Percentiles rank a stretch among this genome's conserved stretches.
These are phyloP conservation scores for Lasiodiplodia sp. DNA, from an alignment of 2,329 filamentous ascomycete genomes.

Conservation along the genomic window DNA sequence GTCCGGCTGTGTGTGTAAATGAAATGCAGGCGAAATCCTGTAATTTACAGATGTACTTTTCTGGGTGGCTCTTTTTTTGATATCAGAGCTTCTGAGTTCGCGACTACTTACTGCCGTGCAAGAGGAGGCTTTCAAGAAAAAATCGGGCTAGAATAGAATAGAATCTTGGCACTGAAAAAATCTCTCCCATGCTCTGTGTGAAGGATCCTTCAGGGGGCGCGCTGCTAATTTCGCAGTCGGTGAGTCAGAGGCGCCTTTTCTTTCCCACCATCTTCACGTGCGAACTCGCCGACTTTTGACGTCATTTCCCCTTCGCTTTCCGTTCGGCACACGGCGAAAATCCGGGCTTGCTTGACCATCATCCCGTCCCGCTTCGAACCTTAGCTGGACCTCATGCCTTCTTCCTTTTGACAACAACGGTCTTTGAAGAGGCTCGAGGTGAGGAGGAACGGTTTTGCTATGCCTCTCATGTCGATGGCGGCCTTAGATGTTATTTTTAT, in stretches of 20 bases:
- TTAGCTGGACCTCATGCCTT: neutral
- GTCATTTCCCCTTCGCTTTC: neutral
- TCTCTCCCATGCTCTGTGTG: neutral
- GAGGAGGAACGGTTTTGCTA: no score
- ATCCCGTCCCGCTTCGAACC: neutral
- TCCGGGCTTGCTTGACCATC: neutral
- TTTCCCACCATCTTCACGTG: neutral
- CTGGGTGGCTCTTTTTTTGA: constrained; percentile 14
- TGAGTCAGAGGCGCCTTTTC: neutral
- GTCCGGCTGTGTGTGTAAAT: constrained; percentile 1
- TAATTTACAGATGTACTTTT: neutral
- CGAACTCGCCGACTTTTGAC: neutral
- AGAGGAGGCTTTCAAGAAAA: neutral
- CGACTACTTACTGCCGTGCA: neutral
- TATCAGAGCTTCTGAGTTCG: neutral
- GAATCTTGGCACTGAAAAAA: neutral
- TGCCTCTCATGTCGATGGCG: no score
- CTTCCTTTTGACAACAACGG: neutral
- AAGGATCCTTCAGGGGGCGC: neutral
- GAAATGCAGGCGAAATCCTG: constrained; percentile 11
- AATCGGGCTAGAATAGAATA: constrained; percentile 27
- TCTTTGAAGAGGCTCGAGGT: neutral
- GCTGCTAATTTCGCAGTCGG: neutral
- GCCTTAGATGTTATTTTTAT: no score
- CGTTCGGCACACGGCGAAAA: neutral